Percentiles rank a stretch among this genome's conserved stretches.
phyloP scores from a whole-genome alignment of 768 basidiomycete genomes.

The Tulasnella sp. region DNA sequence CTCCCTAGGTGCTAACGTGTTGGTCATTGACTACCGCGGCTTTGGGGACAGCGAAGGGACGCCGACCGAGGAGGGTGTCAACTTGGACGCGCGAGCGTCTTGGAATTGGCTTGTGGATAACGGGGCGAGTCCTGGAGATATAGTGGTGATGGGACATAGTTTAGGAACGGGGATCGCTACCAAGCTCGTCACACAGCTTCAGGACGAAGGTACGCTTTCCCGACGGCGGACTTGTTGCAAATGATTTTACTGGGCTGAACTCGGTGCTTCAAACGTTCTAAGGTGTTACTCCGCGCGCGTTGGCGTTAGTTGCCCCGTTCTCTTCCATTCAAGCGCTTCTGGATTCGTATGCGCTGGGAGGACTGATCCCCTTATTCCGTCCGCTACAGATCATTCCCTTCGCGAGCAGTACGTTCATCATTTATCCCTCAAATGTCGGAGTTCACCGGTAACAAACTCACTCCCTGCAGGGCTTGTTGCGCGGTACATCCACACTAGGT shows the following conservation, averaged over 20 bases:
- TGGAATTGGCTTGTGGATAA: conserved; percentile 64
- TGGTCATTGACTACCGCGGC: conserved; percentile 86
- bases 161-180: conserved; percentile 72
- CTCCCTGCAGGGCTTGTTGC: conserved; percentile 39
- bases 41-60: conserved; percentile 76
- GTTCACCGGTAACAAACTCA: background rate
- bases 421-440: background rate
- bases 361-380: conserved; percentile 55
- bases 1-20: conserved; percentile 47
- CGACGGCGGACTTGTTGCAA: background rate
- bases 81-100: conserved; percentile 56
- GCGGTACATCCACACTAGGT: conserved; percentile 42
- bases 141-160: conserved; percentile 77
- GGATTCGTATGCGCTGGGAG: conserved; percentile 55
- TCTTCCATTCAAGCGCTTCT: conserved; percentile 47
- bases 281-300: conserved; percentile 29
- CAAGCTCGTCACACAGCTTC: conserved; percentile 31
- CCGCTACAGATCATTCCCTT: conserved; percentile 56
- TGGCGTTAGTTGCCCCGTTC: conserved; percentile 46
- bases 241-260: background rate
- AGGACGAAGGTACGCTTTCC: conserved; percentile 26
- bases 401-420: conserved; percentile 44
- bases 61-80: conserved; percentile 67
- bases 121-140: conserved; percentile 44
- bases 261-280: background rate